phyloP scores from a whole-genome alignment of 495 filamentous ascomycete genomes.

The Tetracladium setigerum region DNA sequence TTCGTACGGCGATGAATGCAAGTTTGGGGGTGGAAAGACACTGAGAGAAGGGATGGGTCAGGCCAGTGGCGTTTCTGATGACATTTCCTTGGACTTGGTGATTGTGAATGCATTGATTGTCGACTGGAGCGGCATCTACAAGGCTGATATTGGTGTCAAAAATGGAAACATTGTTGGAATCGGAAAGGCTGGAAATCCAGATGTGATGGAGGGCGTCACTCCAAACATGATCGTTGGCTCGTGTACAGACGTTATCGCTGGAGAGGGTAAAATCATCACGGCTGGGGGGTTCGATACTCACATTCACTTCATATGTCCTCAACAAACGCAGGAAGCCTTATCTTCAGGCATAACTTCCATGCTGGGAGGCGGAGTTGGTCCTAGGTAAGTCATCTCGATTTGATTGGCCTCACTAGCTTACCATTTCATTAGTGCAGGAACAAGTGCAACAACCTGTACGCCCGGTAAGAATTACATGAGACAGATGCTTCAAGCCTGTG shows the following conservation, averaged over 20 bases:
- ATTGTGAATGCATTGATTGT: slow-evolving; percentile 91
- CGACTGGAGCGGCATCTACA: slow-evolving; percentile 90
- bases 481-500: slow-evolving; percentile 89
- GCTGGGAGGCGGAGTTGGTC: slow-evolving; percentile 90
- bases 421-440: slow-evolving; percentile 59
- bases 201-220: slow-evolving; percentile 88
- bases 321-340: slow-evolving; percentile 82
- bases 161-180: slow-evolving; percentile 83
- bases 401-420: slow-evolving; percentile 8
- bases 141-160: slow-evolving; percentile 95
- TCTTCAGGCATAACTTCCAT: slow-evolving; percentile 87
- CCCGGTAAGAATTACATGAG: slow-evolving; percentile 77
- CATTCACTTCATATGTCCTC: slow-evolving; percentile 95
- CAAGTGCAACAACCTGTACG: slow-evolving; percentile 92
- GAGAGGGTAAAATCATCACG: slow-evolving; percentile 87
- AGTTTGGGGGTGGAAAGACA: slow-evolving; percentile 93
- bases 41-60: slow-evolving; percentile 96
- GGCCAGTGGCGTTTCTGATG: slow-evolving; percentile 64
- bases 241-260: slow-evolving; percentile 94
- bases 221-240: slow-evolving; percentile 74
- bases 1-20: slow-evolving; percentile 86
- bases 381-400: slow-evolving; percentile 38
- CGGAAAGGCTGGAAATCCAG: slow-evolving; percentile 94
- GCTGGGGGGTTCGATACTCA: slow-evolving; percentile 90
- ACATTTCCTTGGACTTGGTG: slow-evolving; percentile 73